phyloP scores from a whole-genome alignment of 2,329 filamentous ascomycete genomes.

The Ascochyta lentis region DNA sequence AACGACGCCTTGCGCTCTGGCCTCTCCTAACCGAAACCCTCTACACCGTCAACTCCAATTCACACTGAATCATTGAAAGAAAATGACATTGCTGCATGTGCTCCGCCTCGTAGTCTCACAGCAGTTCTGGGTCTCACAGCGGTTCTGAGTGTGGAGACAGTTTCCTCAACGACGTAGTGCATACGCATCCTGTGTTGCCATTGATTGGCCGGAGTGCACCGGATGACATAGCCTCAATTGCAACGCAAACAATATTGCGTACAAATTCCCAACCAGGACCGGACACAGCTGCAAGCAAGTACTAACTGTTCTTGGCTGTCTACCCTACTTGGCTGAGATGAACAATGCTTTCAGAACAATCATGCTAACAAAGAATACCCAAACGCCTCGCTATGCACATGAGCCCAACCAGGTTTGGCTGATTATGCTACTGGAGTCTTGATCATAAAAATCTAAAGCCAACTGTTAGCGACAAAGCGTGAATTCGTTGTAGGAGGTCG shows the following conservation, averaged over 20 bases:
- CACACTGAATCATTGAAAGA: not conserved
- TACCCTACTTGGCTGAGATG: not conserved
- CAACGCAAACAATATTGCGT: slow-evolving; percentile 2
- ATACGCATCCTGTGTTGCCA: not conserved
- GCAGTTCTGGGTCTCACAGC: not conserved
- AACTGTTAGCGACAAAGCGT: slow-evolving; percentile 18
- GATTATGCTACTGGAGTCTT: slow-evolving; percentile 34
- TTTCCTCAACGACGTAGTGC: not conserved
- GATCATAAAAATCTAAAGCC: slow-evolving; percentile 46
- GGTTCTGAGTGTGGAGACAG: not conserved
- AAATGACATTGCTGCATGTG: not conserved
- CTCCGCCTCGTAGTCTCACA: not conserved
- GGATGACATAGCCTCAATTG: slow-evolving; percentile 14
- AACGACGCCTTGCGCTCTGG: not conserved
- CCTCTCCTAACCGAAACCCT: not conserved
- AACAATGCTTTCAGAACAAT: not conserved
- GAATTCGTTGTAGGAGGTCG: not conserved
- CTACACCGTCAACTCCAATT: not conserved
- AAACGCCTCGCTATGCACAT: slow-evolving; percentile 46
- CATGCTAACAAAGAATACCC: slow-evolving; percentile 5
- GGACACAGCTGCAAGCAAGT: not conserved
- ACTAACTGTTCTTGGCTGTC: not conserved
- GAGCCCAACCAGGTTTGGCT: not conserved
- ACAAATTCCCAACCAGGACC: not conserved
- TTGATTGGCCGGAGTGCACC: not conserved